These are phyloP conservation scores for Patellifolia procumbens DNA, from an alignment of 179 eudicot species.

Conservation along the genomic window DNA sequence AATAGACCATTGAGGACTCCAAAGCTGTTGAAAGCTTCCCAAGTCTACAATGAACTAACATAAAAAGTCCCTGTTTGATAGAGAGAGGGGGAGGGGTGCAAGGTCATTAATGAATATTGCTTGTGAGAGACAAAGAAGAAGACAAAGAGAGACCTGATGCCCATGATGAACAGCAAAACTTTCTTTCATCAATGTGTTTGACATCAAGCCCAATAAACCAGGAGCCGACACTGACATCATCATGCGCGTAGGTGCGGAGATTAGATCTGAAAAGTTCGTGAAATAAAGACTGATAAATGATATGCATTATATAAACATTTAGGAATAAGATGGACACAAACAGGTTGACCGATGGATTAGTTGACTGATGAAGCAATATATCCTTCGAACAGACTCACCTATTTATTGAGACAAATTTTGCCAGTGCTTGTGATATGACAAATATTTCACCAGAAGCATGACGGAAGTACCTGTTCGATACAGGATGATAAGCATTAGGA, in stretches of 20 bases:
- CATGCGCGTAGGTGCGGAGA: constrained; percentile 84
- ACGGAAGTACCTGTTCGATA: constrained; percentile 65
- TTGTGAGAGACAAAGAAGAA: not conserved
- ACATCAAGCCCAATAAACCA: constrained; percentile 94
- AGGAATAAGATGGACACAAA: not conserved
- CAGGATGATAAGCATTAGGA: not conserved
- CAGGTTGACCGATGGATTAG: no score
- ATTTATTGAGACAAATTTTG: constrained; percentile 79
- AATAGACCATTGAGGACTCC: not conserved
- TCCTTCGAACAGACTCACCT: constrained; percentile 34
- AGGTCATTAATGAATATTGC: not conserved
- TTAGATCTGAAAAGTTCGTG: constrained; percentile 47
- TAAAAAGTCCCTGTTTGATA: not conserved
- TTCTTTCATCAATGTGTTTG: constrained; percentile 60
- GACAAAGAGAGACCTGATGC: constrained; percentile 69
- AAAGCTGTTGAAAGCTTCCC: not conserved
- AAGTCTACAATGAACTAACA: not conserved
- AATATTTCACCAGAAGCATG: constrained; percentile 92
- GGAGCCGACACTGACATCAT: constrained; percentile 87
- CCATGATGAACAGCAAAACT: constrained; percentile 88
- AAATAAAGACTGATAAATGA: not conserved
- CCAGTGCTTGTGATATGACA: constrained; percentile 79
- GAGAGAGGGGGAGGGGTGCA: no score
- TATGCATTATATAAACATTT: not conserved
- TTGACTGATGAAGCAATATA: no score